phyloP scores from a whole-genome alignment of 192 early-diverging fungal species.

The Fimicolochytrium jonesii region DNA sequence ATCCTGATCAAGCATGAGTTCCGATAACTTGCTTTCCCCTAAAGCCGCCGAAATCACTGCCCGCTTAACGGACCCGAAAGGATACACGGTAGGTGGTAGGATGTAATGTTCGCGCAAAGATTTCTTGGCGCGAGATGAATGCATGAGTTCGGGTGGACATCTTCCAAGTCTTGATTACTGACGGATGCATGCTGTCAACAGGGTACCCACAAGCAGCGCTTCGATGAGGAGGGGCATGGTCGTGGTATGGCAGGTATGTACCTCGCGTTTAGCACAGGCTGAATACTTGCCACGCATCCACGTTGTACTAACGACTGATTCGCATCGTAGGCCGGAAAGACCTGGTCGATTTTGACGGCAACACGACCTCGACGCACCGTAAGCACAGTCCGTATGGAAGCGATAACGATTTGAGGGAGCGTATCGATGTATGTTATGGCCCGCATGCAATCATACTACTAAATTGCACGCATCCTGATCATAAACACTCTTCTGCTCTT shows the following conservation, averaged over 20 bases:
- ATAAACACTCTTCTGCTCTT: neutral
- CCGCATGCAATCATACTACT: neutral
- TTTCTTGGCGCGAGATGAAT: too few species aligned
- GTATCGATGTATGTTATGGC: slow-evolving; percentile 2
- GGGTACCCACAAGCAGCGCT: slow-evolving; percentile 32
- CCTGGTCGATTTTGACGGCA: slow-evolving; percentile 25
- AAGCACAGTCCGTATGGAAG: slow-evolving; percentile 20
- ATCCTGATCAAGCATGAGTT: slow-evolving; percentile 17
- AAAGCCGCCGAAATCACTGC: slow-evolving; percentile 23
- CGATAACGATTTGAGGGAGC: slow-evolving; percentile 10
- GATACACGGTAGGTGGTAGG: slow-evolving; percentile 9
- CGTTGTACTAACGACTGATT: too few species aligned
- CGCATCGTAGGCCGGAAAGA: slow-evolving; percentile 33
- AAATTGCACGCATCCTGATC: neutral
- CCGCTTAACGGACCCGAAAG: slow-evolving; percentile 18
- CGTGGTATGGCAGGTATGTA: slow-evolving; percentile 23
- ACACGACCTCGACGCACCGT: slow-evolving; percentile 22
- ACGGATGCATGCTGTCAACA: neutral
- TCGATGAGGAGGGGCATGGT: slow-evolving; percentile 29
- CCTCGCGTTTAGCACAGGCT: too few species aligned
- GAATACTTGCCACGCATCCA: too few species aligned
- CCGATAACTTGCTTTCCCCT: slow-evolving; percentile 20
- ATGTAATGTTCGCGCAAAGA: too few species aligned
- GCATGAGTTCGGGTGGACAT: too few species aligned
- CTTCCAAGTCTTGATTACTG: neutral